Conservation (phyloP, 2,329 filamentous ascomycete genomes). For the Mycogone perniciosa region DNA sequence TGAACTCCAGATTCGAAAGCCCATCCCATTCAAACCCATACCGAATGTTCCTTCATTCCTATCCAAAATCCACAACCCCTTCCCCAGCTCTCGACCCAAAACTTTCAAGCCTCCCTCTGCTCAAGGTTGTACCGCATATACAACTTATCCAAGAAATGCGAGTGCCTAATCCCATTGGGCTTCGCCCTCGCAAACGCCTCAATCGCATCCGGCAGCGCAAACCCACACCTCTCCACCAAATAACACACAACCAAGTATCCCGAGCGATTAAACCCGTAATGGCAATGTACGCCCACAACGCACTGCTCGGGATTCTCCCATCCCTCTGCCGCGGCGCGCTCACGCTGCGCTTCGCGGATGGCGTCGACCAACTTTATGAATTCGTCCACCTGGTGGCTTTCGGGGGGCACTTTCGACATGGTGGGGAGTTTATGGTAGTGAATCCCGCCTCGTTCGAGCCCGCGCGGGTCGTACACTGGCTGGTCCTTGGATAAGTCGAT, state of each 20-base stretch:
- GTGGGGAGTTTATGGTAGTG: constrained; percentile 84
- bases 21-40: not conserved
- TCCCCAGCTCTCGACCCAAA: not conserved
- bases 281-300: constrained; percentile 83
- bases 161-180: constrained; percentile 80
- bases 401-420: constrained; percentile 82
- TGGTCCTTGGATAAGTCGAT: constrained; percentile 88
- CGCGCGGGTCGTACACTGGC: constrained; percentile 78
- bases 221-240: constrained; percentile 74
- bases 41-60: not conserved
- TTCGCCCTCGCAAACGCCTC: constrained; percentile 66
- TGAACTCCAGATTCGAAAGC: too few relatives aligned
- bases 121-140: constrained; percentile 63
- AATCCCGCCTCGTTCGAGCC: constrained; percentile 59
- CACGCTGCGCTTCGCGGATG: constrained; percentile 48
- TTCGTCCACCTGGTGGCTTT: constrained; percentile 43
- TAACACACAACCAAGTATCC: constrained; percentile 89
- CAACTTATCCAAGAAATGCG: constrained; percentile 79
- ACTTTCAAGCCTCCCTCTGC: not conserved
- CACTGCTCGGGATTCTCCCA: constrained; percentile 31
- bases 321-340: constrained; percentile 31
- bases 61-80: not conserved
- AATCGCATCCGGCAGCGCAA: constrained; percentile 67
- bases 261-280: constrained; percentile 93
- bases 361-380: constrained; percentile 54